phyloP scores from a whole-genome alignment of 2,329 filamentous ascomycete genomes.

The Decorospora gaudefroyi region DNA sequence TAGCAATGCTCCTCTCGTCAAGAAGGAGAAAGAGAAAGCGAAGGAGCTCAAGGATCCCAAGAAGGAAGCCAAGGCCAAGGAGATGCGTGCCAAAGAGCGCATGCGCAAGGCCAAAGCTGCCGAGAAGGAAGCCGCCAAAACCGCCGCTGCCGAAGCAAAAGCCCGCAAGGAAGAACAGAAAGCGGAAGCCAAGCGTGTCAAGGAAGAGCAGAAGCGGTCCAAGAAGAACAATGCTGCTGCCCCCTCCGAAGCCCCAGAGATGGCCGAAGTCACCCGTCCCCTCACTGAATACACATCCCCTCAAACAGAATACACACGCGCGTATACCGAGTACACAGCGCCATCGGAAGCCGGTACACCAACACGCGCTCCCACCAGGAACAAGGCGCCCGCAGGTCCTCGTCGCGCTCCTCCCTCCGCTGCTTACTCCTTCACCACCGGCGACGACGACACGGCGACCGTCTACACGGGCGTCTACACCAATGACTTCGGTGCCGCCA shows the following conservation, averaged over 20 bases:
- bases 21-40: slow-evolving; percentile 49
- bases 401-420: slow-evolving; percentile 45
- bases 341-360: slow-evolving; percentile 28
- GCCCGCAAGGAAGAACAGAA: slow-evolving; percentile 50
- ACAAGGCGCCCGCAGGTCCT: slow-evolving; percentile 22
- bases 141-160: slow-evolving; percentile 49
- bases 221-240: slow-evolving; percentile 45
- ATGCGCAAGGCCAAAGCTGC: slow-evolving; percentile 52
- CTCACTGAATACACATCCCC: slow-evolving; percentile 29
- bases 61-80: slow-evolving; percentile 47
- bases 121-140: slow-evolving; percentile 45
- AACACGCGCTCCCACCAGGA: slow-evolving; percentile 23
- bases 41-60: slow-evolving; percentile 45
- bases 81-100: slow-evolving; percentile 56
- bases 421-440: slow-evolving; percentile 57
- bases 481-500: slow-evolving; percentile 43
- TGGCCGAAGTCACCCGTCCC: slow-evolving; percentile 34
- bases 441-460: slow-evolving; percentile 50
- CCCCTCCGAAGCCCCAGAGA: slow-evolving; percentile 38
- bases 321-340: slow-evolving; percentile 37
- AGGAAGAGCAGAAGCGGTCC: slow-evolving; percentile 51
- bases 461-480: slow-evolving; percentile 50
- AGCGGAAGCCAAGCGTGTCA: slow-evolving; percentile 43
- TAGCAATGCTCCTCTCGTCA: slow-evolving; percentile 50
- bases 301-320: slow-evolving; percentile 28